Base-by-base conservation (phyloP, 2,329 filamentous ascomycete species). In the Bipolaris sorokiniana region DNA sequence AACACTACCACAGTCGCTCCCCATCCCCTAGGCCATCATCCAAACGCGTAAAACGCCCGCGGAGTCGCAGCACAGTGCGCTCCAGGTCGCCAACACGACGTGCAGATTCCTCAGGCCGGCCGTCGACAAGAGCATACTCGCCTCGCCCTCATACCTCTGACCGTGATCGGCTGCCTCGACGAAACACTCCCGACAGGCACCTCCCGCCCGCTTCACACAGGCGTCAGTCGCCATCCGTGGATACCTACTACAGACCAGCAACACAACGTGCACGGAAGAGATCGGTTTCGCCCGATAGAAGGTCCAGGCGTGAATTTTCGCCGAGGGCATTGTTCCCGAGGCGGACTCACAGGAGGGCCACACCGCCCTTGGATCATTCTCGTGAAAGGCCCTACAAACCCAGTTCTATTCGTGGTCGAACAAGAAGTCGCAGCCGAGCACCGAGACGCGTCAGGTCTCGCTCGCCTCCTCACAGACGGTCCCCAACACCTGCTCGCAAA, bases 141-240 rank as follows among this genome's bases (percentile, higher is more conserved):
- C 73, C 75, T 59, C 69, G 67, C 9, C 59, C 65, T 20, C 52
- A 56, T 38, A 72, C 70, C 56, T 60, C 67, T 47, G 69, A 72
- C 48, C 70, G 67, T 60, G 73, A 77, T 50, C 68, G 70, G 61
- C 58, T 65, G 13, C 57, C 69, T 54, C 70, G 71, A 54, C 68
- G 74, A 49, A 67, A 65, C 22, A 75, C 77, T 16, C 75, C 76
- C 50, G 73, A 75, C 56, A 65, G 70, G 23, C 76, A 78, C 63
- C 66, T 76, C 26, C 71, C 71, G 33, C 47, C 62, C 0, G 55
- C 64, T 7, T 53, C 71, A 11, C 62, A 67, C 53, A 77, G 75
- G 38, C 77, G 74, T 45, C 77, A 77, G 54, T 81, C 79, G 34
- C 75, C 68, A 13, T 80, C 79, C 13, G 66, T 62, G 57, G 77